Evolutionary conservation across 768 basidiomycete species (phyloP), one percentile per base, ranked within the genome.

Genomic region (Termitomyces bulborhizus): DNA sequence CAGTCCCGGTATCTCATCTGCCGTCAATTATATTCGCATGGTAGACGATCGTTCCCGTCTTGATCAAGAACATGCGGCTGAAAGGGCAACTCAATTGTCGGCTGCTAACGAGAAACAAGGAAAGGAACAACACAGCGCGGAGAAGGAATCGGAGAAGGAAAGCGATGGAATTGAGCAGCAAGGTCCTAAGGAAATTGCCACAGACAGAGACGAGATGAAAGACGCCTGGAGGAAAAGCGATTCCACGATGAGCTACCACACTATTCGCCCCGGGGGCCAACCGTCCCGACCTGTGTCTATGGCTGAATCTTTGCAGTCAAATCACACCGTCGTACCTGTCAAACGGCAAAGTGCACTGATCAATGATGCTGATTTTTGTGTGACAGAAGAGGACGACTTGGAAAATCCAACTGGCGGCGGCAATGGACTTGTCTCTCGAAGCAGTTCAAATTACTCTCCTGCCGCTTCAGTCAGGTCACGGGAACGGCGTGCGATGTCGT

Each of bases 211-310:
- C 42, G 77, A 80, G 45, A 66, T 66, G 63, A 90, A 86, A 72
- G 89, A 91, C 59, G 75, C 76, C 32, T 87, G 88, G 85, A 73
- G 89, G 63, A 88, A 87, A 71, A 90, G 88, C 61, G 89, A 92
- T 68, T 84, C 89, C 6, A 90, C 88, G n/a, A 81, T 85, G 65
- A 85, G 87, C 63, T 83, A 85, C 64, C 80, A 80, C 58, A 90
- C 88, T 18, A 80, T 88, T 54, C 80, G 87, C 31, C 80, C 84
- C 36, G 74, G 80, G 13, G 67, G 65, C 34, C 78, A 77, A 27
- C 72, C 84, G 2, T 83, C 86, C 37, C 77, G 89, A 15, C 89
- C 89, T 3, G 86, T 88, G 32, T 91, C 89, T 8, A 80, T 85
- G 70, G 87, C 86, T 8, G 88, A 89, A 57, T 89, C 87, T 0